These are phyloP conservation scores for Juncus effusus DNA, from an alignment of 176 grass and related monocot genomes.

Conservation along the genomic window DNA sequence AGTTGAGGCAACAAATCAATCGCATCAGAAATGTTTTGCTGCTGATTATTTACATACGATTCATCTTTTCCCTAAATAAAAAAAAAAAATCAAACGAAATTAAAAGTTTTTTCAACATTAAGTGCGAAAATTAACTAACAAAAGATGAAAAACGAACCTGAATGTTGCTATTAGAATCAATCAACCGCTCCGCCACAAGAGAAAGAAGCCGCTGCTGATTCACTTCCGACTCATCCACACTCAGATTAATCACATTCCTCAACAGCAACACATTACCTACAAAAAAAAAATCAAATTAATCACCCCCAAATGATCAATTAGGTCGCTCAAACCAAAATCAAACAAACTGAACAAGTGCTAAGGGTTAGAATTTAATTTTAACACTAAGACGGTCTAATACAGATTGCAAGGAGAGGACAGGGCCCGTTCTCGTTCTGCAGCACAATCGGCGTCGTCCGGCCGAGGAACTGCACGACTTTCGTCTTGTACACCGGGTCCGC, in stretches of 20 bases:
- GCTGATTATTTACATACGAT: constrained; percentile 63
- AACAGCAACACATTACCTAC: constrained; percentile 92
- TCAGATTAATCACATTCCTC: constrained; percentile 80
- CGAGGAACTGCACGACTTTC: constrained; percentile 81
- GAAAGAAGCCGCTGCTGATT: constrained; percentile 89
- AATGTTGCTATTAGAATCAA: constrained; percentile 63
- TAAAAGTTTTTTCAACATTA: constrained; percentile 3
- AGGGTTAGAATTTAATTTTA: too few relatives aligned
- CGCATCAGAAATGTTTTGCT: constrained; percentile 77
- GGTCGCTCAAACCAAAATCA: constrained; percentile 12
- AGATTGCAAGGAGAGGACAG: constrained; percentile 93
- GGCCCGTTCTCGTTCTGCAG: constrained; percentile 99
- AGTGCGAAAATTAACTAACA: background rate
- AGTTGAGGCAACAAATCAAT: constrained; percentile 81
- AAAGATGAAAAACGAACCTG: constrained; percentile 42
- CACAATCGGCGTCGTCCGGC: constrained; percentile 75
- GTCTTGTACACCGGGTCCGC: constrained; percentile 74
- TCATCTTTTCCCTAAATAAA: constrained; percentile 56
- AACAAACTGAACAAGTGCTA: background rate
- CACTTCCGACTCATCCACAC: constrained; percentile 77
- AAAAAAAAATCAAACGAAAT: constrained; percentile 3
- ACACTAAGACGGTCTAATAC: constrained; percentile 34
- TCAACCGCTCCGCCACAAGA: constrained; percentile 86
- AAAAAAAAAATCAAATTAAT: background rate
- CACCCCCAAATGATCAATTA: background rate